Evolutionary conservation across 2,329 filamentous ascomycete genomes (phyloP), one percentile per base, ranked within the genome.

Genomic region (Hortaea werneckii): DNA sequence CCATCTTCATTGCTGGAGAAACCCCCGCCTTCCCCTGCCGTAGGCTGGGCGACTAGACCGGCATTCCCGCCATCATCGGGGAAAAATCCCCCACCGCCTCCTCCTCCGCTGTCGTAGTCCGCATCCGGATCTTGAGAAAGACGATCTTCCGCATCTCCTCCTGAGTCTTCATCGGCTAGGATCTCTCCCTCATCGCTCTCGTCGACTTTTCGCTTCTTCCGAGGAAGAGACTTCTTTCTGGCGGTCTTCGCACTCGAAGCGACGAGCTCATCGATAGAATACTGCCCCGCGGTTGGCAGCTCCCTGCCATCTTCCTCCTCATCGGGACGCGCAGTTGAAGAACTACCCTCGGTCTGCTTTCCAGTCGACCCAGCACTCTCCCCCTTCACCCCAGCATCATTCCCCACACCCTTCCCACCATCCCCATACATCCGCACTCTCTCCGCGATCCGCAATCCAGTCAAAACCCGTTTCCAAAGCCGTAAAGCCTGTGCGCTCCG

Each of bases 401-500:
- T 50, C 26, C 54, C 48, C 7, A 48, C 45, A 29, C 54, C 53
- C 26, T 52, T 50, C 12, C 47, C 49, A 10, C 10, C 37, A 39
- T 39, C 37, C 30, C 57, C 49, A 57, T 78, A 78, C 28, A 67
- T 76, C 63, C 81, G 83, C 32, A 94, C 80, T 48, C 83, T 74
- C 61, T 89, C 79, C 29, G 80, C 74, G 37, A 95, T 86, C 39
- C 77, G 73, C 49, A 90, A 61, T 5, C 78, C 82, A 20, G 76
- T 64, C 44, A 80, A 65, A 37, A 80, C 76, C 37, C 78, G 76
- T 51, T 75, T 76, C 74, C 80, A 83, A 38, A 78, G 51, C 8
- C 67, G 67, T 43, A 83, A 61, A 20, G 73, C 69, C 54, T 75
- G 68, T 2, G 64, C 55, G 29, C 67, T 73, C 44, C 72, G 67